Evolutionary conservation across 805 yeast genomes (phyloP), one percentile per base, ranked within the genome.

Genomic region (Hanseniaspora guilliermondii): DNA sequence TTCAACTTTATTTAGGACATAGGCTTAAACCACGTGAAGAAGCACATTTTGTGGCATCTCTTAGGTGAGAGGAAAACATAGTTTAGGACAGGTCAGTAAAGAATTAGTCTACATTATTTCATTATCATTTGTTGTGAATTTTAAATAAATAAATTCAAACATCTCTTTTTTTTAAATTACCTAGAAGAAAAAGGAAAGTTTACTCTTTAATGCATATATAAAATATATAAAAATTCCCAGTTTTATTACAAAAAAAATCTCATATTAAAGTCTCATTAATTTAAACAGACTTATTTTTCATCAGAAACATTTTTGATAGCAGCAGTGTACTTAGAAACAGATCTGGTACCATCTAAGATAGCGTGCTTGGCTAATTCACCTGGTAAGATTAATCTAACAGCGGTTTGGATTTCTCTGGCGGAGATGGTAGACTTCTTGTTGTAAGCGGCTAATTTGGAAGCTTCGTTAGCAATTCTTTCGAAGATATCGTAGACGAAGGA

Each of bases 351-450:
- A 78, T 89, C 97, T 66, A 95, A 85, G 66, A 88, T 95, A 68
- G 97, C 96, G 76, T 89, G 97, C 80, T 88, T 88, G 65, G 96
- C 96, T 71, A 89, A 80, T 79, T 89, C 97, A 82, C 97, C 97
- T 65, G 97, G 97, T 67, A 89, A 83, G 75, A 89, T 88, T 69
- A 89, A 83, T 82, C 96, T 87, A 63, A 89, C 97, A 64, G 97
- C 97, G 65, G 97, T 89, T 79, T 89, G 97, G 68, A 89, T 89
- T 78, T 89, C 97, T 79, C 97, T 87, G 59, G 97, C 94, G 63
- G 96, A 87, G 69, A 91, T 89, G 65, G 97, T 89, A 58, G 96
- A 87, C 77, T 88, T 89, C 80, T 88, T 88, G 86, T 89, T 89
- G 85, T 89, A 89, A 69, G 96, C 95, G 75, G 97, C 97, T 68